Percentiles rank a stretch among this genome's conserved stretches.
These are phyloP conservation scores for Epichloe uncinata DNA, from an alignment of 2,329 filamentous ascomycete species.

Conservation along the genomic window DNA sequence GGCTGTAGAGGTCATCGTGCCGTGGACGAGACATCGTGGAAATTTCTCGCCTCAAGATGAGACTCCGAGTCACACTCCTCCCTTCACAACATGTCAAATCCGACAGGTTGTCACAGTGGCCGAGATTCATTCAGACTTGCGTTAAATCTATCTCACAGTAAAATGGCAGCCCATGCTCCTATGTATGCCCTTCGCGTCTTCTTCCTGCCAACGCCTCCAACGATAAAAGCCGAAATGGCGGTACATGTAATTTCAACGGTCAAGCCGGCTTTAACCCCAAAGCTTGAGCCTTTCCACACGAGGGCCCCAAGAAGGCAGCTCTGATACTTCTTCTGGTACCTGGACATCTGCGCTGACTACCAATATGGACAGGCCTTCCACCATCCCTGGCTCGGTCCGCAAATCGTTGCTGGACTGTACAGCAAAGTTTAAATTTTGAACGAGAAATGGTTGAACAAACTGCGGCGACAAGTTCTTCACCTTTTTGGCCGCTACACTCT, in stretches of 20 bases:
- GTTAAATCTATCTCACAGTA: not conserved
- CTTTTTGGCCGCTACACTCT: conserved; percentile 23
- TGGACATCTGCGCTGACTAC: conserved; percentile 19
- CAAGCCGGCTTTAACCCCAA: conserved; percentile 8
- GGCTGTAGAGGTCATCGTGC: too few relatives aligned
- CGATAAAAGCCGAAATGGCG: not conserved
- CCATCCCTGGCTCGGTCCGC: conserved; percentile 12
- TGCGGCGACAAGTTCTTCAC: conserved; percentile 24
- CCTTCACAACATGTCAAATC: too few relatives aligned
- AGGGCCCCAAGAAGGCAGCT: conserved; percentile 17
- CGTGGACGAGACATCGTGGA: too few relatives aligned
- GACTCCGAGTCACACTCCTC: too few relatives aligned
- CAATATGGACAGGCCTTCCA: conserved; percentile 18
- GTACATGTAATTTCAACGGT: not conserved
- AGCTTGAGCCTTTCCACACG: conserved; percentile 12
- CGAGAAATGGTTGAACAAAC: conserved; percentile 29
- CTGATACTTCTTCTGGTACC: conserved; percentile 11
- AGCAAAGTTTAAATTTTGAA: conserved; percentile 21
- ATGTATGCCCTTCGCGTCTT: not conserved
- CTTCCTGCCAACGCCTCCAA: not conserved
- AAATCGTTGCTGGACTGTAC: conserved; percentile 15
- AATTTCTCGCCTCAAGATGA: too few relatives aligned
- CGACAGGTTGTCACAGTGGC: not conserved
- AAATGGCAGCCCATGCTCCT: not conserved
- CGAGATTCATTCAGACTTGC: not conserved